Conservation (phyloP, 1,139 yeast genomes). For the Suhomyces panamericanus region DNA sequence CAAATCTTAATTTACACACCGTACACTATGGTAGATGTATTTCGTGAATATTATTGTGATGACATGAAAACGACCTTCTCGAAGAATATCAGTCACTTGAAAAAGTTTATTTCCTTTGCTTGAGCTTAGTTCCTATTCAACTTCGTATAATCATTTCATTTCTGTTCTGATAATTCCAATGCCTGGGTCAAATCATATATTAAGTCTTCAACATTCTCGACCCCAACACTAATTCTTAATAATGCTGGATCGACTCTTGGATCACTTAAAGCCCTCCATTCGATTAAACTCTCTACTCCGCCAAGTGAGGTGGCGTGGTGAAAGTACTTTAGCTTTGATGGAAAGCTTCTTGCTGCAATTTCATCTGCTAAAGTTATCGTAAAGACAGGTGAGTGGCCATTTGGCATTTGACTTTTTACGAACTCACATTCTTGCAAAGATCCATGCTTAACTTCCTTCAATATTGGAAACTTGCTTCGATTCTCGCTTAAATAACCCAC, state of each 20-base stretch:
- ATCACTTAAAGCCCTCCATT: conserved; percentile 86
- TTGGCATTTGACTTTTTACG: conserved; percentile 62
- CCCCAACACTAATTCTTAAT: conserved; percentile 75
- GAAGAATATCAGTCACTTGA: too few species aligned
- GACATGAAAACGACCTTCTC: not conserved
- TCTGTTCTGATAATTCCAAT: not conserved
- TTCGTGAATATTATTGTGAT: too few species aligned
- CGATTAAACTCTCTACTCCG: conserved; percentile 89
- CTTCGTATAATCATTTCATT: not conserved
- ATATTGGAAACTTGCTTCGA: conserved; percentile 44
- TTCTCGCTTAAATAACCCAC: conserved; percentile 60
- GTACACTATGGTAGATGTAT: too few species aligned
- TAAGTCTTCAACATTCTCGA: conserved; percentile 72
- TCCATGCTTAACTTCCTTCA: conserved; percentile 63
- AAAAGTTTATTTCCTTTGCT: not conserved
- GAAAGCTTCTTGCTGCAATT: conserved; percentile 62
- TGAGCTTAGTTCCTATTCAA: not conserved
- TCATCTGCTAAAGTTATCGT: conserved; percentile 55
- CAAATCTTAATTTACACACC: not conserved
- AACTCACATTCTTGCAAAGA: conserved; percentile 69
- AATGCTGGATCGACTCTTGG: conserved; percentile 52
- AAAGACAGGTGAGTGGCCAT: conserved; percentile 77
- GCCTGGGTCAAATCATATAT: conserved; percentile 53
- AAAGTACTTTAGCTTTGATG: conserved; percentile 67
- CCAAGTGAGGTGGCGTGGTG: conserved; percentile 93